A percentile compares a stretch with the other conserved stretches of the same genome.
These are phyloP conservation scores for Tylopilus cervinicoccineus DNA, from an alignment of 768 basidiomycete species.

Conservation along the genomic window DNA sequence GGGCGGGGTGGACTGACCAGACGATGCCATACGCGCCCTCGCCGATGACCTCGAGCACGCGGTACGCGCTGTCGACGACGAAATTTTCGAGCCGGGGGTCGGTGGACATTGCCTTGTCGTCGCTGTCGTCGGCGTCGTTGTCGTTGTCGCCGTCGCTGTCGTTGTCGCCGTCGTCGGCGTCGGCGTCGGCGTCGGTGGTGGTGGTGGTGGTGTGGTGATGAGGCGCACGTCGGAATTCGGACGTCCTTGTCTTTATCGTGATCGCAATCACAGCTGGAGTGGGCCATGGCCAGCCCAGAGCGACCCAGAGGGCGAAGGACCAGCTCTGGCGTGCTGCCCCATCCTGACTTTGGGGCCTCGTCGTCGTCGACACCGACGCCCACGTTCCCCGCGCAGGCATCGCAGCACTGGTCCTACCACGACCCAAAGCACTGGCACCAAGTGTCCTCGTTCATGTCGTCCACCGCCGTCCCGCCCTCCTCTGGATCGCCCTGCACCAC, in stretches of 20 bases:
- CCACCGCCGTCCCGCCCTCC: not conserved
- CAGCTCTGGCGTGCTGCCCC: no score
- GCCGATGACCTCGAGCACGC: constrained; percentile 80
- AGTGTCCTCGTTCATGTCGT: not conserved
- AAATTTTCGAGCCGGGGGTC: constrained; percentile 41
- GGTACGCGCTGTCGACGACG: constrained; percentile 54
- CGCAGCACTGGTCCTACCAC: not conserved
- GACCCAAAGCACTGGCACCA: not conserved
- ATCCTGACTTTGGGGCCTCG: no score
- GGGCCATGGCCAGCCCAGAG: no score
- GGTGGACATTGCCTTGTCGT: constrained; percentile 18
- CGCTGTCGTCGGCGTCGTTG: constrained; percentile 8
- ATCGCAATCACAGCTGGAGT: not conserved
- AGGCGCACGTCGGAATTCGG: constrained; percentile 20
- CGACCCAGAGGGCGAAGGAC: no score
- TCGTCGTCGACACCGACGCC: not conserved
- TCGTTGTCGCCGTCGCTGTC: constrained; percentile 1
- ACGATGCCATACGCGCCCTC: constrained; percentile 97
- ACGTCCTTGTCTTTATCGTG: not conserved
- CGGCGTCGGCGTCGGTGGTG: constrained; percentile 3
- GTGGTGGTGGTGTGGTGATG: constrained; percentile 8
- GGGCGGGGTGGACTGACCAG: constrained; percentile 35
- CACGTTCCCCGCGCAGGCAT: not conserved
- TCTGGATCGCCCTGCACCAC: not conserved
- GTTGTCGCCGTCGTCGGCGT: constrained; percentile 9